phyloP scores from a whole-genome alignment of 2,329 filamentous ascomycete genomes.

The Fusarium verticillioides region DNA sequence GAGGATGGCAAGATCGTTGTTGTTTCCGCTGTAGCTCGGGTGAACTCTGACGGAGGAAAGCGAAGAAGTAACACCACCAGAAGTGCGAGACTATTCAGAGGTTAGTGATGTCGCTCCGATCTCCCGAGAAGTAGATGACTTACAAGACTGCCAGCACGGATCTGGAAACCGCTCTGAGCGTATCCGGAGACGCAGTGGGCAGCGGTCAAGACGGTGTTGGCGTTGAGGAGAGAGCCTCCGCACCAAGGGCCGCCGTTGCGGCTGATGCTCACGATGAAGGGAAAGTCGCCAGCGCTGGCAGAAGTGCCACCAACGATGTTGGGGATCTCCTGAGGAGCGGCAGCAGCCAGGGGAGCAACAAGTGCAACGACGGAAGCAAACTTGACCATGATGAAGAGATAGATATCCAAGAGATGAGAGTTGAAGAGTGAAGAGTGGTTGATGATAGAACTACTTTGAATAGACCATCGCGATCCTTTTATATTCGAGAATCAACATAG shows the following conservation, averaged over 20 bases:
- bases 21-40: slow-evolving; percentile 37
- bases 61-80: slow-evolving; percentile 42
- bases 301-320: slow-evolving; percentile 43
- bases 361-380: slow-evolving; percentile 22
- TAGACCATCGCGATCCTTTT: not conserved
- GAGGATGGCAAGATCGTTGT: slow-evolving; percentile 48
- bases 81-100: slow-evolving; percentile 28
- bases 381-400: slow-evolving; percentile 23
- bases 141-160: slow-evolving; percentile 46
- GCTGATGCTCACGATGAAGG: slow-evolving; percentile 47
- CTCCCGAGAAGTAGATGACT: rapidly evolving
- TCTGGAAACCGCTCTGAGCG: slow-evolving; percentile 24
- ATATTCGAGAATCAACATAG: not conserved
- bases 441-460: not conserved
- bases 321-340: slow-evolving; percentile 13
- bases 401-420: slow-evolving; percentile 9
- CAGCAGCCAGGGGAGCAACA: slow-evolving; percentile 26
- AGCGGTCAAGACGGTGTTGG: slow-evolving; percentile 48
- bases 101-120: rapidly evolving
- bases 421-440: slow-evolving; percentile 23
- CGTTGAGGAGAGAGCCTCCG: slow-evolving; percentile 46
- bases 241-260: slow-evolving; percentile 38
- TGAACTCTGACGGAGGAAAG: slow-evolving; percentile 41
- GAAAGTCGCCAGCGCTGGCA: slow-evolving; percentile 45
- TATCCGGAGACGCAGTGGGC: slow-evolving; percentile 41